Evolutionary conservation across 257 asterid species (phyloP), one percentile per base, ranked within the genome.

Genomic region (Capsicum pubescens): DNA sequence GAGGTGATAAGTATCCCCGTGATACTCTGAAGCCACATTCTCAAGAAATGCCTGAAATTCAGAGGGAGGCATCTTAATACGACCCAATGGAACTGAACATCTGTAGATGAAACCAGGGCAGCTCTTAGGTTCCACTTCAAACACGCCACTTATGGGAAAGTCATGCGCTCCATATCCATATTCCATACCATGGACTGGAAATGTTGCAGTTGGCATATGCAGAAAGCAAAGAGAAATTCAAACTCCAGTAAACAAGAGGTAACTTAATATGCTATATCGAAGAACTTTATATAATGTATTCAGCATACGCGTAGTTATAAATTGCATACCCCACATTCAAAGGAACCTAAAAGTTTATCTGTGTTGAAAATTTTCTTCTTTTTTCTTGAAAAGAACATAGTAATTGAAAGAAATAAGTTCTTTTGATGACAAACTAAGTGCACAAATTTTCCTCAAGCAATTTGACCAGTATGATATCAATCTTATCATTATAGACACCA

Each of bases 161-260:
- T 90, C 93, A 83, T 90, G 93, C 15, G 93, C 93, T 84, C 91
- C 93, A 83, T 84, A 90, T 46, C 91, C 91, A 78, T 88, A 90
- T 87, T 90, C 93, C 93, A 80, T 87, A 36, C 90, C 93, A 72
- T 88, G 89, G 81, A 88, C 93, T 90, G 89, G 64, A 66, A 88
- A 3, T 64, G 76, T 59, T 74, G 54, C 82, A 36, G 36, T 32
- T 64, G 54, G 15, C 48, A 80, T 60, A 63, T 56, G 69, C 83
- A 80, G 72, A 80, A 19, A 59, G 39, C 21, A 81, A 61, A 59
- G 56, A 61, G 26, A 61, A 80, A 35, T 61, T 81, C 57, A 81
- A 81, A 81, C 57, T 81, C 84, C 59, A 61, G 15, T 81, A 26
- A 61, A 59, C 55, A 80, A 42, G 70, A 80, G 42, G 57, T 56